A percentile compares a stretch with the other conserved stretches of the same genome.
phyloP scores from a whole-genome alignment of 805 yeast species.

The Sungouiozyma intestinalis region DNA sequence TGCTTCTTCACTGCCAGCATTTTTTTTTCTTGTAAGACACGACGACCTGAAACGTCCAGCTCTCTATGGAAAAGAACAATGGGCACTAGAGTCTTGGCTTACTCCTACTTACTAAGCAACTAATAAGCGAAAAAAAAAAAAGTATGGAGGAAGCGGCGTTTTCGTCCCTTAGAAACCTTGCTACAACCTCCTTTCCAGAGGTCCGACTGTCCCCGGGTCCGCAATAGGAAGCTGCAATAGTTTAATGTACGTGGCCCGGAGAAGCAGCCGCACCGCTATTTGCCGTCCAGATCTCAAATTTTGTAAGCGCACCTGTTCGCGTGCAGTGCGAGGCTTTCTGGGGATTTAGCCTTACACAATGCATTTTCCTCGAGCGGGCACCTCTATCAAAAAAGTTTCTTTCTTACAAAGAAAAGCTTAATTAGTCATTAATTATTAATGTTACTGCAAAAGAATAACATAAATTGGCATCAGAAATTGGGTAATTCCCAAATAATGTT shows the following conservation, averaged over 20 bases:
- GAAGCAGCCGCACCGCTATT: too few relatives aligned
- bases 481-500: background rate
- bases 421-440: background rate
- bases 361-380: background rate
- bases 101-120: background rate
- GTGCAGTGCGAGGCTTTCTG: background rate
- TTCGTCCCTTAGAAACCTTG: too few relatives aligned
- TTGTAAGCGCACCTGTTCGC: too few relatives aligned
- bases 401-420: background rate
- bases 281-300: too few relatives aligned
- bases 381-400: background rate
- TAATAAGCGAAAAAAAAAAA: background rate
- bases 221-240: too few relatives aligned
- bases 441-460: background rate
- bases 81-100: background rate
- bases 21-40: too few relatives aligned
- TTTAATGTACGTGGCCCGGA: too few relatives aligned
- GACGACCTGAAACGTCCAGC: too few relatives aligned
- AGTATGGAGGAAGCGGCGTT: too few relatives aligned
- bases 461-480: background rate
- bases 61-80: background rate
- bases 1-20: background rate
- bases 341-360: background rate
- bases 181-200: too few relatives aligned
- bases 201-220: too few relatives aligned